Percentiles rank a stretch among this genome's conserved stretches.
Conservation (phyloP, 2,329 filamentous ascomycete genomes). For the Trichoderma pleuroti region DNA sequence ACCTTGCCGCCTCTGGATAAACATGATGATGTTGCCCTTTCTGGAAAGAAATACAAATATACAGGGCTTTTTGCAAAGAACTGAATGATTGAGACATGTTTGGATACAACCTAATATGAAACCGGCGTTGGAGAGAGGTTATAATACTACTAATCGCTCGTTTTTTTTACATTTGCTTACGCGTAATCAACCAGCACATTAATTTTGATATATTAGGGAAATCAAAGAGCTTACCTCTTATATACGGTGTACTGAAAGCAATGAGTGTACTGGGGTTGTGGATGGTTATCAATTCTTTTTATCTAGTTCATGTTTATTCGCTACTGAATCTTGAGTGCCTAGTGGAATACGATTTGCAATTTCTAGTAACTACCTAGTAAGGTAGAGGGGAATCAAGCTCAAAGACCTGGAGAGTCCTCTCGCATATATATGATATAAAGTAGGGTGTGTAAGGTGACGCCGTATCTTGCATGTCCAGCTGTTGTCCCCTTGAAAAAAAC, state of each 20-base stretch:
- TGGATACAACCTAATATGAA: slow-evolving; percentile 22
- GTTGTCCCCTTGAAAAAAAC: neutral
- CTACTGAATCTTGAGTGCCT: neutral
- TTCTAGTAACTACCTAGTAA: neutral
- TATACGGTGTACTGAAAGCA: neutral
- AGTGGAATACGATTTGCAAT: neutral
- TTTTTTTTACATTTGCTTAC: slow-evolving; percentile 21
- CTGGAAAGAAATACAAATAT: slow-evolving; percentile 8
- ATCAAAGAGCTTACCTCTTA: neutral
- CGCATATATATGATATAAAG: neutral
- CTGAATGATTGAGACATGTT: slow-evolving; percentile 17
- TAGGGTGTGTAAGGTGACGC: neutral
- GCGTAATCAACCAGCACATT: slow-evolving; percentile 1
- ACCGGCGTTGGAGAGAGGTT: slow-evolving; percentile 28
- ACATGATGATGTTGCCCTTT: neutral
- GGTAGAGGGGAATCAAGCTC: neutral
- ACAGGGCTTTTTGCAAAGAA: slow-evolving; percentile 16
- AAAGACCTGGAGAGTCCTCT: neutral
- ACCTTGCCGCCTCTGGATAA: slow-evolving; percentile 24
- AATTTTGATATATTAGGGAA: neutral
- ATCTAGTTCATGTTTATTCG: neutral
- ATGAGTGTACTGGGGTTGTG: neutral
- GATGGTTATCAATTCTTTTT: neutral
- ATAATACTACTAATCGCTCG: slow-evolving; percentile 24
- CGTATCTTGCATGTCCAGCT: neutral